Conservation (phyloP, 2,329 filamentous ascomycete species). For the Fusarium illudens region DNA sequence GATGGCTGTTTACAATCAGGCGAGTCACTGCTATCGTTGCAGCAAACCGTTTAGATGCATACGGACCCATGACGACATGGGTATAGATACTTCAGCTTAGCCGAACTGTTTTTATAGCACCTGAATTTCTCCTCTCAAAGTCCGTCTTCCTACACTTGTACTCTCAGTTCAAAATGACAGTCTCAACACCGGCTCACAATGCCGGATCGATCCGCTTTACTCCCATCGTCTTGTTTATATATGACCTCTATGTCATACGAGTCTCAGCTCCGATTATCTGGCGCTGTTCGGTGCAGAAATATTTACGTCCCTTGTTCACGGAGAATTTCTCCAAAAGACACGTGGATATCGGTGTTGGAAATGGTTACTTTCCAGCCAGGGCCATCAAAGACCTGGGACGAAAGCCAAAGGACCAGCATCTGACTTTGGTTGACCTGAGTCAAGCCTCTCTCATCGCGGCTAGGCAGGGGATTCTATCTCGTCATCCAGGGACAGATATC, state of each 20-base stretch:
- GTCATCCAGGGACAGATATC: not conserved
- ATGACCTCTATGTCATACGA: conserved; percentile 11
- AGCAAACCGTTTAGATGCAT: not conserved
- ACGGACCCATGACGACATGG: not conserved
- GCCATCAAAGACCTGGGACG: not conserved
- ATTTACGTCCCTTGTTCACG: not conserved
- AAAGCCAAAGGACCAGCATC: not conserved
- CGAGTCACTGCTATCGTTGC: not conserved
- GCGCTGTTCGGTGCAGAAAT: not conserved
- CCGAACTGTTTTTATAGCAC: not conserved
- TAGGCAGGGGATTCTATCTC: not conserved
- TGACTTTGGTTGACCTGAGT: conserved; percentile 14
- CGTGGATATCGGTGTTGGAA: conserved; percentile 19
- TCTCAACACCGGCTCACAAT: not conserved
- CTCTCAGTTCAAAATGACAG: not conserved
- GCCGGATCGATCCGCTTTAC: conserved; percentile 7
- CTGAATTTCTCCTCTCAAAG: not conserved
- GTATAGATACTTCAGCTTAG: not conserved
- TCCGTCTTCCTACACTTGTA: not conserved
- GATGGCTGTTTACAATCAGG: not conserved
- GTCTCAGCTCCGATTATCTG: conserved; percentile 8
- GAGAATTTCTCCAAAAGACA: conserved; percentile 12
- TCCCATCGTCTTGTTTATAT: conserved; percentile 4
- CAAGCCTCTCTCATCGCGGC: conserved; percentile 1
- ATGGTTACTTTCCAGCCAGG: conserved; percentile 5